Conservation (phyloP, 1,139 yeast species). For the Blastobotrys arbuscula region DNA sequence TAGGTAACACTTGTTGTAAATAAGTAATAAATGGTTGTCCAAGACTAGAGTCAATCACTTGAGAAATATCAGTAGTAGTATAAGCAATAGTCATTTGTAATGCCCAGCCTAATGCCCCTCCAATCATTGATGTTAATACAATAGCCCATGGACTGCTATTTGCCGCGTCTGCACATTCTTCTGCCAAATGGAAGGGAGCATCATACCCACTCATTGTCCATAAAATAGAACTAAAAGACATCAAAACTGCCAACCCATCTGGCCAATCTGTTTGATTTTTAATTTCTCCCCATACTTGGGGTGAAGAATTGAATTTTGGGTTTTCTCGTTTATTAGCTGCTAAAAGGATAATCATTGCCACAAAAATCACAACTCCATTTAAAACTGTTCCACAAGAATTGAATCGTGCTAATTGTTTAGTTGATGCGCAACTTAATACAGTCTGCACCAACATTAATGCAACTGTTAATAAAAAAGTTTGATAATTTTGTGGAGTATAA, state of each 20-base stretch:
- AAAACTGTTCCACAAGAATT: constrained; percentile 48
- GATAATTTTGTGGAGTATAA: constrained; percentile 46
- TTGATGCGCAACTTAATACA: constrained; percentile 35
- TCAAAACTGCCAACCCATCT: constrained; percentile 53
- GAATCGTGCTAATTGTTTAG: constrained; percentile 53
- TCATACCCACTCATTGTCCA: constrained; percentile 80
- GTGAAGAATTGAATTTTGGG: constrained; percentile 49
- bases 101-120: constrained; percentile 58
- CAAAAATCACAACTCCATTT: constrained; percentile 45
- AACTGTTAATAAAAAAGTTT: constrained; percentile 46
- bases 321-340: constrained; percentile 45
- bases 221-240: constrained; percentile 59
- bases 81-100: constrained; percentile 63
- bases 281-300: constrained; percentile 50
- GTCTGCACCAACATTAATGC: constrained; percentile 51
- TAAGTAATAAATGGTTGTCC: constrained; percentile 66
- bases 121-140: constrained; percentile 55
- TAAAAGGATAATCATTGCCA: constrained; percentile 54
- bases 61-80: constrained; percentile 50
- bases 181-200: constrained; percentile 68
- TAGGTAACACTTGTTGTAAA: constrained; percentile 47
- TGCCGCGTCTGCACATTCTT: constrained; percentile 64
- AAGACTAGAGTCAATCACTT: constrained; percentile 47
- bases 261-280: constrained; percentile 65
- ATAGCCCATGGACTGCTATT: constrained; percentile 63